These are phyloP conservation scores for Cryphonectria japonica DNA, from an alignment of 2,329 filamentous ascomycete genomes.

Conservation along the genomic window DNA sequence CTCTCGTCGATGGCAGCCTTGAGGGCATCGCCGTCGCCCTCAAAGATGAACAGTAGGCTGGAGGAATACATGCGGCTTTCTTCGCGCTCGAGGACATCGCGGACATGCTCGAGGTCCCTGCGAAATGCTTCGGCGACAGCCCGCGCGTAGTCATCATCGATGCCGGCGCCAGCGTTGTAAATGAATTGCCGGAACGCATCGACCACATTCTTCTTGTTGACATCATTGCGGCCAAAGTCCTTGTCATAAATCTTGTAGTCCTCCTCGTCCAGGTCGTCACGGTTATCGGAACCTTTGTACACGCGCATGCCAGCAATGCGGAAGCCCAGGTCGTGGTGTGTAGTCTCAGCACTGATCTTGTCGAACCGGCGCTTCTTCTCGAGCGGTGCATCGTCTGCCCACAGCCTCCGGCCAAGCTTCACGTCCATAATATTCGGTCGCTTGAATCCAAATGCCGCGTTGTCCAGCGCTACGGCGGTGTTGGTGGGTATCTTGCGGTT, in stretches of 20 bases:
- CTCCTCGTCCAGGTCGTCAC: conserved; percentile 55
- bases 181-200: conserved; percentile 61
- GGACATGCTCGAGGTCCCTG: conserved; percentile 55
- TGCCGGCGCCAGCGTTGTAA: conserved; percentile 61
- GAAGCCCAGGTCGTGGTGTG: conserved; percentile 63
- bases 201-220: conserved; percentile 58
- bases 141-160: conserved; percentile 61
- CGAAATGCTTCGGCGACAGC: conserved; percentile 59
- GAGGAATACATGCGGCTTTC: conserved; percentile 68
- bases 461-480: conserved; percentile 81
- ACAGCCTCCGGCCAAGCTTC: conserved; percentile 85
- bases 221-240: conserved; percentile 59
- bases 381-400: conserved; percentile 72
- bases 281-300: conserved; percentile 59
- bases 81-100: conserved; percentile 56
- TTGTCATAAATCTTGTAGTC: conserved; percentile 66
- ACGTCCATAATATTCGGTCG: conserved; percentile 90
- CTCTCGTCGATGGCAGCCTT: conserved; percentile 58
- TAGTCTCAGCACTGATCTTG: conserved; percentile 61
- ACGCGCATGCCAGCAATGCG: conserved; percentile 69
- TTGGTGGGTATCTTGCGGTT: conserved; percentile 72
- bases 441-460: conserved; percentile 78
- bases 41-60: conserved; percentile 66
- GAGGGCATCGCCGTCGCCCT: conserved; percentile 63
- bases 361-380: conserved; percentile 65